Conservation (phyloP, 1,284 basidiomycete genomes). For the Puccinia novopanici region DNA sequence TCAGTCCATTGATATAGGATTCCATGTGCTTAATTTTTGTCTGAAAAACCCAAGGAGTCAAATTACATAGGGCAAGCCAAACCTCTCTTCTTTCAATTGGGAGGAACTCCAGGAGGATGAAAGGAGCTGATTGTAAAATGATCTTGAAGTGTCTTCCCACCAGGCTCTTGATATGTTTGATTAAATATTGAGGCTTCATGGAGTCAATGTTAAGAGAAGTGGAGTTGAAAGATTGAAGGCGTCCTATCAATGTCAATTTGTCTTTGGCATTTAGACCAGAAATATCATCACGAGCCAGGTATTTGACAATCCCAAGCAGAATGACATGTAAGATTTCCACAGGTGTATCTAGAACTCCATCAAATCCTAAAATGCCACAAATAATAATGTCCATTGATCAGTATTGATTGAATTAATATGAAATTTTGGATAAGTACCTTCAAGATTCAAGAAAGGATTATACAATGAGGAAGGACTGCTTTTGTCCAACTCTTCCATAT, state of each 20-base stretch:
- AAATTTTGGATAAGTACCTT: too few species aligned
- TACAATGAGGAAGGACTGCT: background rate
- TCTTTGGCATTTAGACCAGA: background rate
- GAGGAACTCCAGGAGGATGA: too few species aligned
- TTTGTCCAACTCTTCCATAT: background rate
- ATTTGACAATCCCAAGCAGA: constrained; percentile 60
- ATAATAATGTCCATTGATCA: background rate
- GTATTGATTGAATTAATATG: background rate
- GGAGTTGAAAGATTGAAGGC: background rate
- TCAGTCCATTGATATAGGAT: constrained; percentile 57
- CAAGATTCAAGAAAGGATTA: background rate
- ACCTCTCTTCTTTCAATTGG: constrained; percentile 53
- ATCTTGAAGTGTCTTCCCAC: too few species aligned
- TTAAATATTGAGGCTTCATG: constrained; percentile 54
- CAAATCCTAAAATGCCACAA: too few species aligned
- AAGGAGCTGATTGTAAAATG: too few species aligned
- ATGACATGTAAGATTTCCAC: constrained; percentile 61
- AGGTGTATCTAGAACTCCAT: constrained; percentile 53
- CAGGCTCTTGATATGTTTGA: too few species aligned
- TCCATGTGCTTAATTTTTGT: constrained; percentile 59
- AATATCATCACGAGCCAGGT: constrained; percentile 57
- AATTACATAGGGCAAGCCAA: constrained; percentile 59
- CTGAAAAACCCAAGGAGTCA: constrained; percentile 60
- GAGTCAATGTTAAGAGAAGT: background rate
- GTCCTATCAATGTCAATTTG: too few species aligned